phyloP scores from a whole-genome alignment of 192 early-diverging fungal genomes.

The Gorgonomyces haynaldii region DNA sequence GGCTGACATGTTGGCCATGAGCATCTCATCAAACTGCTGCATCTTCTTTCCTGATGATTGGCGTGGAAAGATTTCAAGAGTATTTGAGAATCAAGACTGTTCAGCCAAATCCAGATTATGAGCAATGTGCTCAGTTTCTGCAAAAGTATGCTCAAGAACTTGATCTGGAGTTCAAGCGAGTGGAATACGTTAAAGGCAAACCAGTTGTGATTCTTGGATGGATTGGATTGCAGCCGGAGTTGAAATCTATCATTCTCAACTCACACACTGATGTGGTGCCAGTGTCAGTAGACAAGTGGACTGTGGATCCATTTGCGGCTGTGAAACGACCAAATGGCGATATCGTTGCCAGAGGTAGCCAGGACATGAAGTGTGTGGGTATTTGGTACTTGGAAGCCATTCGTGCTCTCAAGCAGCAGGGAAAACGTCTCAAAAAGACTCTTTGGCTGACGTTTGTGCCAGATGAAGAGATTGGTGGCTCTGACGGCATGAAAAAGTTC shows the following conservation, averaged over 20 bases:
- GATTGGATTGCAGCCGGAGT: conserved; percentile 40
- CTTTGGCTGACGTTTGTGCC: conserved; percentile 60
- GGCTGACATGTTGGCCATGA: no score
- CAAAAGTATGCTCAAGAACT: conserved; percentile 56
- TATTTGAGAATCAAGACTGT: conserved; percentile 78
- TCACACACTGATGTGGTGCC: conserved; percentile 86
- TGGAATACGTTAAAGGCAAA: conserved; percentile 37
- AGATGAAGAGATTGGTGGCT: conserved; percentile 79
- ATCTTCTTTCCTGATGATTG: no score
- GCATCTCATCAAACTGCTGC: no score
- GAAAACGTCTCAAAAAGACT: conserved; percentile 47
- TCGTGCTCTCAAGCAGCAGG: conserved; percentile 42
- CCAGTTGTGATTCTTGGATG: conserved; percentile 64
- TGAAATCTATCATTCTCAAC: conserved; percentile 64
- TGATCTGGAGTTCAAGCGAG: conserved; percentile 44
- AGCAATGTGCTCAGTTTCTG: conserved; percentile 47
- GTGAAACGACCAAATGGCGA: conserved; percentile 45
- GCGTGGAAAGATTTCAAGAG: conserved; percentile 61
- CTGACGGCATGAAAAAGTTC: conserved; percentile 62
- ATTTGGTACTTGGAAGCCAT: conserved; percentile 73
- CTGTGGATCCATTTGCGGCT: conserved; percentile 64
- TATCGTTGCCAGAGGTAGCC: conserved; percentile 64
- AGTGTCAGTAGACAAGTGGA: conserved; percentile 69
- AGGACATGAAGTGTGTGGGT: conserved; percentile 83
- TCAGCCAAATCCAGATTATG: conserved; percentile 77